Evolutionary conservation across 768 basidiomycete species (phyloP), one percentile per base, ranked within the genome.

Genomic region (Brasilioporus rufonigricans): DNA sequence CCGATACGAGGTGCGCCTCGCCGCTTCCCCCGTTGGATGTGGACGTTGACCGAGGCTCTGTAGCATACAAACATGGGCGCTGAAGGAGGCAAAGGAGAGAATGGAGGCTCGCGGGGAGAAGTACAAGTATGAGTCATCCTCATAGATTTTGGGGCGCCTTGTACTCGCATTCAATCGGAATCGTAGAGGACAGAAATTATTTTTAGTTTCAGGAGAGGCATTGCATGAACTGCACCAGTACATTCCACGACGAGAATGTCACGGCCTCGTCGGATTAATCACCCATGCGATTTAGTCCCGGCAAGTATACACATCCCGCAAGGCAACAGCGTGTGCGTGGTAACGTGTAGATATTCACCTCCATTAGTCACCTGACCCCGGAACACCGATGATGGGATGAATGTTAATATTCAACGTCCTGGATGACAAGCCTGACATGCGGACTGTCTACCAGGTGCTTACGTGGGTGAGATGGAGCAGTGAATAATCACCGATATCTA

Each of bases 51-150:
- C 47, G 14, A 21, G 43, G 18, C 16, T 27, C 6, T 55, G 33
- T 64, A 97, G 93, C 68, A 89, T 97, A 73, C 89, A 93, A 74
- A 84, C 87, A 1, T 97, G 94, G 93, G 94, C 94, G 31, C 73
- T 94, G 68, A 80, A 86, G 60, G 93, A 97, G 71, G 93, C 93
- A 11, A 92, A 93, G 72, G 78, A 77, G 53, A 79, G 93, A 59
- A 91, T 97, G 90, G 91, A 93, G 65, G 92, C 87, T 13, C 83
- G 93, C n/a, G 93, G 91, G 47, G 94, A 95, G 76, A 84, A 87
- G 67, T 87, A 88, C 70, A 83, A 88, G 77, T 93, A 94, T 66
- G 84, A 87, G 65, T 80, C 88, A 26, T 76, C 80, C 53, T 67
- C 69, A 58, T 72, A 69, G 60, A 57, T 53, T 13, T 44, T 24